phyloP scores from a whole-genome alignment of 2,329 filamentous ascomycete species.

The Pyrenochaeta sp. region DNA sequence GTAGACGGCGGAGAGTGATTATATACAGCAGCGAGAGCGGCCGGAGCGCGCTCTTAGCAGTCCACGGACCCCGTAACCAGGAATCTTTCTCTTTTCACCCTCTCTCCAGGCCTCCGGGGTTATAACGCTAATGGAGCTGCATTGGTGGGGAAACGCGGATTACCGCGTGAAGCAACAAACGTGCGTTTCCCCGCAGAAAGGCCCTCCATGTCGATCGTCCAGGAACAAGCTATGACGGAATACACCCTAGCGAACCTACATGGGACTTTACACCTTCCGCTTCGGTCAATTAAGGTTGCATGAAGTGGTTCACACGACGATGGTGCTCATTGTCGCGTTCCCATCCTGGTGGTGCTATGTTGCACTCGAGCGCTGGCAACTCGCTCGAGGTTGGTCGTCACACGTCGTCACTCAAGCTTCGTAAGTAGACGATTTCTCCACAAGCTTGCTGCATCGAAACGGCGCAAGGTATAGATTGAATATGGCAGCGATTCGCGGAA shows the following conservation, averaged over 20 bases:
- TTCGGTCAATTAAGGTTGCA: background rate
- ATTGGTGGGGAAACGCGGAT: slow-evolving; percentile 23
- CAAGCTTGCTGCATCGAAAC: slow-evolving; percentile 3
- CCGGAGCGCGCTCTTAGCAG: slow-evolving; percentile 24
- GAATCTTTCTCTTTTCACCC: slow-evolving; percentile 20
- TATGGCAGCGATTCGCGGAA: slow-evolving; percentile 32
- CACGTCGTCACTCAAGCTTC: slow-evolving; percentile 11
- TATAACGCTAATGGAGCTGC: slow-evolving; percentile 15
- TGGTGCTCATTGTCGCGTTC: slow-evolving; percentile 3
- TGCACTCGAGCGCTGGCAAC: background rate
- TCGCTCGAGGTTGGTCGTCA: slow-evolving; percentile 8
- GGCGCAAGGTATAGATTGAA: slow-evolving; percentile 8
- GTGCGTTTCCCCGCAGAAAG: slow-evolving; percentile 37
- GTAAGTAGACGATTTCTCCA: background rate
- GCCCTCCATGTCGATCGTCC: slow-evolving; percentile 24
- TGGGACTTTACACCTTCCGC: slow-evolving; percentile 2
- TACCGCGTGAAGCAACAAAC: slow-evolving; percentile 20
- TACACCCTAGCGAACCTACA: slow-evolving; percentile 9
- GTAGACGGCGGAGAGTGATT: slow-evolving; percentile 16
- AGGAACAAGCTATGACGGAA: slow-evolving; percentile 38
- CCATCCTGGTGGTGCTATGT: background rate
- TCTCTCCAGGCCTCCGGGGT: slow-evolving; percentile 13
- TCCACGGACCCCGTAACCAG: slow-evolving; percentile 29
- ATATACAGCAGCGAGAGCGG: slow-evolving; percentile 20
- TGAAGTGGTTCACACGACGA: background rate